Conservation (phyloP, 2,329 filamentous ascomycete species). For the Apiospora malaysiana region DNA sequence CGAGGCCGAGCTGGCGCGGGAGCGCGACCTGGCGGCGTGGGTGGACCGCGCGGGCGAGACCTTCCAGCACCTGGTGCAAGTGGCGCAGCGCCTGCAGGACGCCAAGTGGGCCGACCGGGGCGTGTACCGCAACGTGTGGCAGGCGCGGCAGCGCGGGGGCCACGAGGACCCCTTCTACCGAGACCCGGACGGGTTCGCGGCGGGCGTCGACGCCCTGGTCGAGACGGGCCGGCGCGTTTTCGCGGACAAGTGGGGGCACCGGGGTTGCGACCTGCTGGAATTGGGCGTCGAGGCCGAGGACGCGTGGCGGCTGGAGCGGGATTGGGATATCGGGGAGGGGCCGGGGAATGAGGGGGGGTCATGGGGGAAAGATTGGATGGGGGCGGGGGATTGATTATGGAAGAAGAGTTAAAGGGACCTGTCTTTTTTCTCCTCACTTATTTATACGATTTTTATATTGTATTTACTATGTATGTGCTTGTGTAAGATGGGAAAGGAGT, state of each 20-base stretch:
- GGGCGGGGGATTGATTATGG: slow-evolving; percentile 19
- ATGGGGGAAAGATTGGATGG: slow-evolving; percentile 42
- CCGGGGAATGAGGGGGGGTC: slow-evolving; percentile 36
- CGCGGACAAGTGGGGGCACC: slow-evolving; percentile 49
- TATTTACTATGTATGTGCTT: background rate
- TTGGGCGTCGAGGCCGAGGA: slow-evolving; percentile 41
- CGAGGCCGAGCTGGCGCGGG: slow-evolving; percentile 38
- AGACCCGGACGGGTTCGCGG: slow-evolving; percentile 44
- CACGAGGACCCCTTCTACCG: slow-evolving; percentile 50
- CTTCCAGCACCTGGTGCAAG: slow-evolving; percentile 42
- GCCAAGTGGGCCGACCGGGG: slow-evolving; percentile 23
- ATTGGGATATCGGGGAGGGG: slow-evolving; percentile 40
- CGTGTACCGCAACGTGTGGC: slow-evolving; percentile 45
- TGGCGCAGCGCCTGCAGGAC: slow-evolving; percentile 40
- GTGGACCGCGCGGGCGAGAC: slow-evolving; percentile 44
- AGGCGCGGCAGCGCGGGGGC: slow-evolving; percentile 48
- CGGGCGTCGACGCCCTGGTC: slow-evolving; percentile 40
- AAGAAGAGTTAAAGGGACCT: background rate
- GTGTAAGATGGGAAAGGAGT: slow-evolving; percentile 3
- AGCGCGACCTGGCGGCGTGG: slow-evolving; percentile 36
- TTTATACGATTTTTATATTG: background rate
- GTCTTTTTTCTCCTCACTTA: background rate
- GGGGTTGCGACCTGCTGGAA: slow-evolving; percentile 43
- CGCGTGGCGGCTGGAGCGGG: slow-evolving; percentile 44
- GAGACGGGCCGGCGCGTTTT: slow-evolving; percentile 44